These are phyloP conservation scores for Pichia thaimueangensis DNA, from an alignment of 805 yeast species.

Conservation along the genomic window DNA sequence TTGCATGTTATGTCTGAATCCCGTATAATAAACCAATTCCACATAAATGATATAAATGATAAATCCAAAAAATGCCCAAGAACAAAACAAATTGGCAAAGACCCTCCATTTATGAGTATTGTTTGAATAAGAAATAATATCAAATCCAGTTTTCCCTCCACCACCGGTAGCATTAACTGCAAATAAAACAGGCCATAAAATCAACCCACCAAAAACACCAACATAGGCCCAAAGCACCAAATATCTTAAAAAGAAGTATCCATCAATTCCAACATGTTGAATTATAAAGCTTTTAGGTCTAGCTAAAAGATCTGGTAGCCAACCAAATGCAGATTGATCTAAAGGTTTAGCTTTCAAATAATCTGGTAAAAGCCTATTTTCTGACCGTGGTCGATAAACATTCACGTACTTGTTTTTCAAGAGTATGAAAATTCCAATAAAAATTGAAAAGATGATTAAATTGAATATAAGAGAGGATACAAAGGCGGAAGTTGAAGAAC, in stretches of 20 bases:
- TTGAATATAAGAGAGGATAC: constrained; percentile 42
- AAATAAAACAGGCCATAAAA: constrained; percentile 63
- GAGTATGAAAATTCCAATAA: constrained; percentile 33
- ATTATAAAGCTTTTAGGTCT: constrained; percentile 57
- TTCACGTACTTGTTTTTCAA: constrained; percentile 39
- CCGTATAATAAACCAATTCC: constrained; percentile 64
- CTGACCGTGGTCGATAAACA: constrained; percentile 48
- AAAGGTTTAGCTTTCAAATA: constrained; percentile 34
- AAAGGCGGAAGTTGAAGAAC: constrained; percentile 43
- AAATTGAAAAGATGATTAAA: constrained; percentile 36
- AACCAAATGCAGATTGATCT: constrained; percentile 41
- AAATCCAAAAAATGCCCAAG: constrained; percentile 69
- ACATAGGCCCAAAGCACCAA: constrained; percentile 48
- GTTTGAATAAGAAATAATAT: constrained; percentile 57
- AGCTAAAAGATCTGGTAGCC: constrained; percentile 47
- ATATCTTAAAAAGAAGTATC: constrained; percentile 67
- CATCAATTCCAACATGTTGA: constrained; percentile 70
- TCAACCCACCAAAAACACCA: constrained; percentile 45
- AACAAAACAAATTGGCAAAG: constrained; percentile 68
- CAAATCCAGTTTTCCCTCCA: constrained; percentile 48
- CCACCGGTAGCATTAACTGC: constrained; percentile 75
- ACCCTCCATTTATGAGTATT: constrained; percentile 56
- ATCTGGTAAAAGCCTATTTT: constrained; percentile 40
- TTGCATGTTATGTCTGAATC: constrained; percentile 68
- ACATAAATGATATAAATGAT: constrained; percentile 62